Evolutionary conservation across 2,329 filamentous ascomycete species (phyloP).

Genomic region (Balansia obtecta): DNA sequence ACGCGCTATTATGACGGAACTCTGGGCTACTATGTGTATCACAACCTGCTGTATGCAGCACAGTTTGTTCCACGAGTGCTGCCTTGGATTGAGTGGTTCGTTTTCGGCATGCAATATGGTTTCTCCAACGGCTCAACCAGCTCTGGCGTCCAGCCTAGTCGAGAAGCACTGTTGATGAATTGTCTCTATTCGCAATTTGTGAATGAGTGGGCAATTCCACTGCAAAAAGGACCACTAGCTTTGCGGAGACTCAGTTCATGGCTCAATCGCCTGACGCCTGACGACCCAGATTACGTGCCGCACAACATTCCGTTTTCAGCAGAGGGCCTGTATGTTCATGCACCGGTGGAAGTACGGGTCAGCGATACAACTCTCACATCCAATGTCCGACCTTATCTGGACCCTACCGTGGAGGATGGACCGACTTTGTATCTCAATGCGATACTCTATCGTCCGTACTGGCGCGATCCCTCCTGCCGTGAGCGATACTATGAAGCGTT

Average conservation of each 20-base stretch:
- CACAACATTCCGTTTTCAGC: conserved; percentile 69
- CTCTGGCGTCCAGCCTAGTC: conserved; percentile 67
- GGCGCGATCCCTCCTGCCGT: conserved; percentile 62
- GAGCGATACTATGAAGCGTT: conserved; percentile 78
- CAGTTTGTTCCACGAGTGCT: conserved; percentile 68
- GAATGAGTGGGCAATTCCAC: conserved; percentile 92
- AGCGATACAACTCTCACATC: conserved; percentile 47
- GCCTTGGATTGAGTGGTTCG: conserved; percentile 88
- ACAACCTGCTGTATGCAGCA: conserved; percentile 73
- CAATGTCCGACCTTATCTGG: conserved; percentile 39
- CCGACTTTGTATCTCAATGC: conserved; percentile 84
- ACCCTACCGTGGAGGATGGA: conserved; percentile 54
- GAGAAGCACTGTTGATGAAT: conserved; percentile 81
- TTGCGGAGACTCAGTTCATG: conserved; percentile 73
- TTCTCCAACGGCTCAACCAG: conserved; percentile 59
- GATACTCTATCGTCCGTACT: conserved; percentile 76
- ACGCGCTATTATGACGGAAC: conserved; percentile 69
- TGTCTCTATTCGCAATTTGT: conserved; percentile 98
- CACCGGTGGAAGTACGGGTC: conserved; percentile 85
- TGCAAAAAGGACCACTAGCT: conserved; percentile 77
- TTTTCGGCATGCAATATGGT: conserved; percentile 95
- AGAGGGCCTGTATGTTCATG: conserved; percentile 72
- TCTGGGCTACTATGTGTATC: conserved; percentile 81
- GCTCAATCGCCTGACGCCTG: conserved; percentile 53
- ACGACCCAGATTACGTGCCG: conserved; percentile 50